Percentiles rank a stretch among this genome's conserved stretches.
phyloP scores from a whole-genome alignment of 805 yeast species.

The Starmerella vaccinii region DNA sequence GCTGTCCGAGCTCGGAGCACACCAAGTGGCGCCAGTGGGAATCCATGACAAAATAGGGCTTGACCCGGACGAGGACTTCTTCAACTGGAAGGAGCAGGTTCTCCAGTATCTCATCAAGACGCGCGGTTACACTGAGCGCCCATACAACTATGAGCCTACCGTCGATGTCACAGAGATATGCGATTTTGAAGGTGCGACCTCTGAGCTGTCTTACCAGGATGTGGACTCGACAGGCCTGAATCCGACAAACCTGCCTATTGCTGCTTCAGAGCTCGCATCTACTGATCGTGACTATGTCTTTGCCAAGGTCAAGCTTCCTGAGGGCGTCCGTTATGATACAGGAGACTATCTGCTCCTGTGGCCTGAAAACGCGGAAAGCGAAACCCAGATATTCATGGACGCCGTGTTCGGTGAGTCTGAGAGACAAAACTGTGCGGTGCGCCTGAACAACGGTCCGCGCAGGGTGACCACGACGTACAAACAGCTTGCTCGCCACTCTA shows the following conservation, averaged over 20 bases:
- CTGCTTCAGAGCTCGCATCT: not conserved
- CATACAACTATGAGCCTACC: conserved; percentile 54
- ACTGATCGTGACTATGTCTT: conserved; percentile 38
- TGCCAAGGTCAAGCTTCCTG: conserved; percentile 52
- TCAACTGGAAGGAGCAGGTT: conserved; percentile 65
- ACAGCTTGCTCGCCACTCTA: conserved; percentile 57
- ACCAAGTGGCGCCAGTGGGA: conserved; percentile 51
- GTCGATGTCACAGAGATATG: conserved; percentile 28
- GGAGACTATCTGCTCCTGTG: conserved; percentile 85
- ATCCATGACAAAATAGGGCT: conserved; percentile 77
- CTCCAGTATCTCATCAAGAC: conserved; percentile 49
- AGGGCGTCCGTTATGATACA: conserved; percentile 47
- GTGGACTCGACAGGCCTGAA: not conserved
- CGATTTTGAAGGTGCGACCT: not conserved
- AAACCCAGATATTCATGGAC: conserved; percentile 43
- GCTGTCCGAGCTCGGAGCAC: conserved; percentile 48
- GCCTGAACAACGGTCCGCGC: conserved; percentile 42
- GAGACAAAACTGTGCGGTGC: conserved; percentile 36
- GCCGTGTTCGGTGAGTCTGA: conserved; percentile 43
- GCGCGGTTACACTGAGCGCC: conserved; percentile 54
- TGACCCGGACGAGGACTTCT: conserved; percentile 70
- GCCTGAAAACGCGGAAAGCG: conserved; percentile 66
- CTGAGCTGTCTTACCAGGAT: not conserved
- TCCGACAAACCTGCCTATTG: not conserved
- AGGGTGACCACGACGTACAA: conserved; percentile 50